phyloP scores from a whole-genome alignment of 2,329 filamentous ascomycete genomes.

The Alternaria sp. region DNA sequence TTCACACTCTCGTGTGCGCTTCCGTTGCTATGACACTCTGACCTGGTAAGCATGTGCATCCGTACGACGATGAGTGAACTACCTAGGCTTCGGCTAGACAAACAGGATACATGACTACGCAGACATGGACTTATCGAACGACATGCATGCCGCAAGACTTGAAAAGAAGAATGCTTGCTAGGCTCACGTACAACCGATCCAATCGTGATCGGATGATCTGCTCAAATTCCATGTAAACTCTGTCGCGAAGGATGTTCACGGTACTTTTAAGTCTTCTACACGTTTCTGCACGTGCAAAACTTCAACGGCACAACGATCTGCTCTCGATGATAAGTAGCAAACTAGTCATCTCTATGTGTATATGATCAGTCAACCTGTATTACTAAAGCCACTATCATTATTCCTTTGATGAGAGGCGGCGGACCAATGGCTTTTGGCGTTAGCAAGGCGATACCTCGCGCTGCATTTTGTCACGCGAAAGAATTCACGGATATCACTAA shows the following conservation, averaged over 20 bases:
- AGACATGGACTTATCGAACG: neutral
- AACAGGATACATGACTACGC: neutral
- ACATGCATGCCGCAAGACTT: neutral
- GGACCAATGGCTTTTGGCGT: slow-evolving; percentile 69
- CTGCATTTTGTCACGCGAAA: slow-evolving; percentile 61
- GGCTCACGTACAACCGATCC: neutral
- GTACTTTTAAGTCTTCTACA: neutral
- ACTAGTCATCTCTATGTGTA: neutral
- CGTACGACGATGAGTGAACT: neutral
- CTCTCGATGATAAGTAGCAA: neutral
- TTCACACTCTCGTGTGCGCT: neutral
- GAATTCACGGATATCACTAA: slow-evolving; percentile 53
- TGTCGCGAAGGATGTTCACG: neutral
- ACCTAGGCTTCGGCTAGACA: neutral
- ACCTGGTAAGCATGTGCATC: neutral
- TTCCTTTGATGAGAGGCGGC: slow-evolving; percentile 70
- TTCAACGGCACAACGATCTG: neutral
- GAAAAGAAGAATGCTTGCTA: neutral
- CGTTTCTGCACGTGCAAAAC: neutral
- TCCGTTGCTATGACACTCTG: neutral
- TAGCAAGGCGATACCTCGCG: slow-evolving; percentile 60
- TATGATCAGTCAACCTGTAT: neutral
- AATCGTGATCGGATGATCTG: neutral
- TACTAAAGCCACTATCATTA: slow-evolving; percentile 57
- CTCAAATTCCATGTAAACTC: neutral